Percentiles rank a stretch among this genome's conserved stretches.
phyloP scores from a whole-genome alignment of 305 asterid species.

The Galium porrigens region DNA sequence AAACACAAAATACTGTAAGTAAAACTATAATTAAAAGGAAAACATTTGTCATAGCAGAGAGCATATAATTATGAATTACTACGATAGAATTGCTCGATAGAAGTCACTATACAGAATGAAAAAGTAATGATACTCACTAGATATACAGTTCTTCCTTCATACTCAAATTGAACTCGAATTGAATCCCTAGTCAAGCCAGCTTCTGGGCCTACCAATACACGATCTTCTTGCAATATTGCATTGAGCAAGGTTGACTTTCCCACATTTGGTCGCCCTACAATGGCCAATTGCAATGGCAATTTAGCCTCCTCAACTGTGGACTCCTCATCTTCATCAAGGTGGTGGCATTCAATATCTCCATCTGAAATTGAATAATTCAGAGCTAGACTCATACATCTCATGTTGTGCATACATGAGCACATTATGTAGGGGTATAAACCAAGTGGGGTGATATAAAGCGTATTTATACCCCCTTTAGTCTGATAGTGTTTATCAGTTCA shows the following conservation, averaged over 20 bases:
- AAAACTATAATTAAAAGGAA: background rate
- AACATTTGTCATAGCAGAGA: background rate
- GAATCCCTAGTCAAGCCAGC: slow-evolving; percentile 96
- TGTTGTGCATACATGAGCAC: too few species aligned
- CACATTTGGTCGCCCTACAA: slow-evolving; percentile 11
- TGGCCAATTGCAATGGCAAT: slow-evolving; percentile 59
- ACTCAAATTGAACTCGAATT: slow-evolving; percentile 65
- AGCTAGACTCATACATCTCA: slow-evolving; percentile 10
- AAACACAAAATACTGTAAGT: background rate
- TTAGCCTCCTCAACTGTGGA: slow-evolving; percentile 33
- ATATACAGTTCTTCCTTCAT: slow-evolving; percentile 61
- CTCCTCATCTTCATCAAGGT: slow-evolving; percentile 32
- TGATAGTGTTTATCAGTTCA: background rate
- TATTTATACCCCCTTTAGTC: background rate
- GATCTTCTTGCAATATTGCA: slow-evolving; percentile 52
- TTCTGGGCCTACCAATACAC: slow-evolving; percentile 93
- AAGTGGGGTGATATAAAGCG: background rate
- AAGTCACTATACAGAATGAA: background rate
- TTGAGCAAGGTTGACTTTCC: slow-evolving; percentile 10
- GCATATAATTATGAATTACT: background rate
- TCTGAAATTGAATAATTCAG: slow-evolving; percentile 22
- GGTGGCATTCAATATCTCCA: slow-evolving; percentile 26
- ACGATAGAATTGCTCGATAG: slow-evolving; percentile 4
- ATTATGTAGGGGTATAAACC: background rate
- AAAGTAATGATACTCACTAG: slow-evolving; percentile 35